phyloP scores from a whole-genome alignment of 495 filamentous ascomycete species.

The Saxophila tyrrhenica region DNA sequence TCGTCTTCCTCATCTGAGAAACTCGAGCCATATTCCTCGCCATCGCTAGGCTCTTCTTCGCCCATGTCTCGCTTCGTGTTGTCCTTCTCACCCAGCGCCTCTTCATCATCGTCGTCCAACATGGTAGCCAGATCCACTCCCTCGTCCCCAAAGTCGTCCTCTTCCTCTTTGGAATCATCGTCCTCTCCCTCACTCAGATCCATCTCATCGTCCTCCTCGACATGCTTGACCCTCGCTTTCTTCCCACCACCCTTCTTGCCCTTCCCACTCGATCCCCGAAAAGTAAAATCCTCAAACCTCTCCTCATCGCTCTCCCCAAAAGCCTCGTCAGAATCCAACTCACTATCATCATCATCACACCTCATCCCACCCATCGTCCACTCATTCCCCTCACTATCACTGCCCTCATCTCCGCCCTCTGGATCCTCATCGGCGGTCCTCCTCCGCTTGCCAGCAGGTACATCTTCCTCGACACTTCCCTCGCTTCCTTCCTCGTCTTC shows the following conservation, averaged over 20 bases:
- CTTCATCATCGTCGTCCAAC: constrained; percentile 46
- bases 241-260: constrained; percentile 27
- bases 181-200: constrained; percentile 46
- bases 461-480: constrained; percentile 26
- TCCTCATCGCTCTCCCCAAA: constrained; percentile 59
- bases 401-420: constrained; percentile 42
- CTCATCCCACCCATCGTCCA: constrained; percentile 68
- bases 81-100: constrained; percentile 14
- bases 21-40: constrained; percentile 39
- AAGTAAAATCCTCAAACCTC: constrained; percentile 30
- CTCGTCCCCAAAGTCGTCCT: constrained; percentile 60
- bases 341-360: constrained; percentile 34
- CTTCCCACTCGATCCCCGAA: constrained; percentile 26
- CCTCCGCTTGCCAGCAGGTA: constrained; percentile 19
- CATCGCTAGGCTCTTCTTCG: constrained; percentile 21
- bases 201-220: constrained; percentile 29
- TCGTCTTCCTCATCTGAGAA: constrained; percentile 23
- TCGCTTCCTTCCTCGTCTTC: constrained; percentile 45
- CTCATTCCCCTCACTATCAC: constrained; percentile 77
- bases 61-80: constrained; percentile 20
- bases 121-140: constrained; percentile 74
- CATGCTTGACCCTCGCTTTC: constrained; percentile 5
- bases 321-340: constrained; percentile 85
- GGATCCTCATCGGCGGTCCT: constrained; percentile 24
- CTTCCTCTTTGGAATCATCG: constrained; percentile 43